Percentiles rank a stretch among this genome's conserved stretches.
Conservation (phyloP, 2,329 filamentous ascomycete species). For the Alternaria triticina region DNA sequence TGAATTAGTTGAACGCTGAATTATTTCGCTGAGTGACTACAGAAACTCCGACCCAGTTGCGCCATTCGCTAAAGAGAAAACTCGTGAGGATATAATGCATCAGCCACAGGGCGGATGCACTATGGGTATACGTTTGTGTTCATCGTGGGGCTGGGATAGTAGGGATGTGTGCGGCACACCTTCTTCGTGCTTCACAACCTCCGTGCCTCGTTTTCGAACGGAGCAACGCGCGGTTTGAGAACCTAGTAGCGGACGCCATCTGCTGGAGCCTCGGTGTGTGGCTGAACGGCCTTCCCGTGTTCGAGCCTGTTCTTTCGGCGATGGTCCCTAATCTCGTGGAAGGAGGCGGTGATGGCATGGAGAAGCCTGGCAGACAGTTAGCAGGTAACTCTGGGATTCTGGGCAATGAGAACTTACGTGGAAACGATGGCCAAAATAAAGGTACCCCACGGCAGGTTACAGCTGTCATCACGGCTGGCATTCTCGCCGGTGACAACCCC, state of each 20-base stretch:
- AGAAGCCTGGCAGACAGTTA: conserved; percentile 43
- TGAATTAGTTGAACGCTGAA: neutral
- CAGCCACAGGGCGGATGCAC: neutral
- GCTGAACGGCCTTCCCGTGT: conserved; percentile 16
- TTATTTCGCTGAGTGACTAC: neutral
- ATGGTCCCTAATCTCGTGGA: conserved; percentile 47
- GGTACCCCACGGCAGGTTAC: conserved; percentile 53
- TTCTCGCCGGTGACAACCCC: conserved; percentile 21
- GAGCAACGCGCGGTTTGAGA: neutral
- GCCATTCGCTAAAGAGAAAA: neutral
- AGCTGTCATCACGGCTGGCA: conserved; percentile 34
- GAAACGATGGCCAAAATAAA: conserved; percentile 55
- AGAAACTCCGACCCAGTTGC: neutral
- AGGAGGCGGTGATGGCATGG: conserved; percentile 52
- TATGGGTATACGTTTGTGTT: neutral
- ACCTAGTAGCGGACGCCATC: neutral
- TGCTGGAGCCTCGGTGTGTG: neutral
- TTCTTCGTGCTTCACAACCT: neutral
- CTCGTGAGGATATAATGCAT: neutral
- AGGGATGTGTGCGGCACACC: too few species aligned
- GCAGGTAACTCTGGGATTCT: neutral
- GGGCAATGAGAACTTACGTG: conserved; percentile 47
- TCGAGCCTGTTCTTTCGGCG: conserved; percentile 19
- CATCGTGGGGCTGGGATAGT: neutral
- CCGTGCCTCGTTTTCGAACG: neutral